phyloP scores from a whole-genome alignment of 78 protist genomes.

The Dictyostelium intermedium region DNA sequence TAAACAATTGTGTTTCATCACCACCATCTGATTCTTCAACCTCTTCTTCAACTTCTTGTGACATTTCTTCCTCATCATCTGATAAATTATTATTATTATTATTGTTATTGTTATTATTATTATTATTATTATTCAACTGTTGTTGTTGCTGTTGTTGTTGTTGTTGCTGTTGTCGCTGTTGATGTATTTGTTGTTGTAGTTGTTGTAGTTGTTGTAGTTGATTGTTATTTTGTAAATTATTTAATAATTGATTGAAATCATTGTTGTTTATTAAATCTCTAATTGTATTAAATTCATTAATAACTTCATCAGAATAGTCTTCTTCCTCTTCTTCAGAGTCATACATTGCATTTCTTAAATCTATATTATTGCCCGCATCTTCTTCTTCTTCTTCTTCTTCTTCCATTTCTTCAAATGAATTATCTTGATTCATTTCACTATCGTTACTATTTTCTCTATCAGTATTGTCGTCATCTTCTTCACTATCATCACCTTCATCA shows the following conservation, averaged over 20 bases:
- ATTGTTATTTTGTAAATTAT: too few relatives aligned
- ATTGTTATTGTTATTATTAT: not conserved
- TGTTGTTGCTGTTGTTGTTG: not conserved
- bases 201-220: not conserved
- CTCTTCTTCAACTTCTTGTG: not conserved
- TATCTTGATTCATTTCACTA: not conserved
- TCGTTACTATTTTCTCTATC: not conserved
- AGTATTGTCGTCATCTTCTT: not conserved
- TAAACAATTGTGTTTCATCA: not conserved
- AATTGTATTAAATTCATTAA: not conserved
- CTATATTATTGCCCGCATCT: not conserved
- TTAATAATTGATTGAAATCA: not conserved
- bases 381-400: not conserved
- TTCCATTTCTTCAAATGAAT: not conserved
- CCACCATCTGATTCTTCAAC: not conserved
- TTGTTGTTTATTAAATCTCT: not conserved
- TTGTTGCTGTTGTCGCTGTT: not conserved
- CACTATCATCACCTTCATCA: not conserved
- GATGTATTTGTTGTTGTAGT: not conserved
- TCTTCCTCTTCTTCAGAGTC: not conserved
- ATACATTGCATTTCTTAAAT: not conserved
- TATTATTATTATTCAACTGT: not conserved
- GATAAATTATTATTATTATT: not conserved
- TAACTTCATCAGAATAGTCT: not conserved
- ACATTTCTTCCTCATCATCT: not conserved